phyloP scores from a whole-genome alignment of 1,284 basidiomycete species.

The Ustilago curta region DNA sequence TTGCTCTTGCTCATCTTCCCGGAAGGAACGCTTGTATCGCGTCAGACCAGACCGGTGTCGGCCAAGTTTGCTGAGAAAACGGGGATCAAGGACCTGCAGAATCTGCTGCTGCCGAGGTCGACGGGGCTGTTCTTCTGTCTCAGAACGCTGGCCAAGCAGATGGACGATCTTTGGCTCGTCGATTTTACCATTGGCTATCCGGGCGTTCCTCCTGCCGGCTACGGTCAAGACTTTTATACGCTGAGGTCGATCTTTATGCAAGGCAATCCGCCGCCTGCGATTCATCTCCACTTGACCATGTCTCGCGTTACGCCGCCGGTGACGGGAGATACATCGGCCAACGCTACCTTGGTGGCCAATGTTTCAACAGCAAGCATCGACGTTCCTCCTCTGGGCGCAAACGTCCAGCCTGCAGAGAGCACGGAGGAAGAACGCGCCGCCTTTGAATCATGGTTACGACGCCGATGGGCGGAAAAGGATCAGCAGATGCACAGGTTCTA shows the following conservation, averaged over 20 bases:
- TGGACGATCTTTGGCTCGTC: conserved; percentile 83
- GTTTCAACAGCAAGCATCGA: conserved; percentile 15
- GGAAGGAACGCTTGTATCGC: conserved; percentile 62
- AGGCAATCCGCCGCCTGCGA: conserved; percentile 82
- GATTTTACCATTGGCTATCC: conserved; percentile 83
- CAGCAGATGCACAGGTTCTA: conserved; percentile 77
- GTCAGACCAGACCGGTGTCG: conserved; percentile 49
- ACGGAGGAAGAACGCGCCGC: conserved; percentile 76
- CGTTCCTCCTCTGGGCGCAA: conserved; percentile 32
- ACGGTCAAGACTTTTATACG: conserved; percentile 87
- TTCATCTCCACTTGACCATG: conserved; percentile 77
- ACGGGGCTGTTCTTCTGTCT: conserved; percentile 89
- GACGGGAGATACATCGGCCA: conserved; percentile 17
- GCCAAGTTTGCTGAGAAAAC: conserved; percentile 63
- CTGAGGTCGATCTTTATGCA: conserved; percentile 86
- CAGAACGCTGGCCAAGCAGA: conserved; percentile 80
- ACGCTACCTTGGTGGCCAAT: conserved; percentile 12
- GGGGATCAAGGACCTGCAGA: conserved; percentile 77
- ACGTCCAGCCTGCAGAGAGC: conserved; percentile 69
- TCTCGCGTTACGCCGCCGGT: conserved; percentile 27
- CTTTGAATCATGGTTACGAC: conserved; percentile 86
- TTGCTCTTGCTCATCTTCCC: conserved; percentile 63
- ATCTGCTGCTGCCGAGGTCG: conserved; percentile 86
- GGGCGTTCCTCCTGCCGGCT: conserved; percentile 74
- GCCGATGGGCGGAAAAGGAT: conserved; percentile 88